phyloP scores from a whole-genome alignment of 352 stramenopile genomes.

The Blastocystis sp. region DNA sequence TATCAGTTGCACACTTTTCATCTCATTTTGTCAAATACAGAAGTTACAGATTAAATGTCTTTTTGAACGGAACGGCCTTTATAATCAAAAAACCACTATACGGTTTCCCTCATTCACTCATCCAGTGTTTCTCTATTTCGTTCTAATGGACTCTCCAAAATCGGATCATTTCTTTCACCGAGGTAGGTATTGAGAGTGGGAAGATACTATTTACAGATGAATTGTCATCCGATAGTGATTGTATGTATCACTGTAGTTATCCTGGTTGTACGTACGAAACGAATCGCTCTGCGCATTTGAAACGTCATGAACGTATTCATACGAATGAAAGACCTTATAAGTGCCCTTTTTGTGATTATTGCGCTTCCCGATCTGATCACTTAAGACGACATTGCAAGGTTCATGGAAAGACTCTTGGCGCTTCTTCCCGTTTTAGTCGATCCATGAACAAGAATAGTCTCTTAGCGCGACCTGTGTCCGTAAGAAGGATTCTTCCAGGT shows the following conservation, averaged over 20 bases:
- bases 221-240: constrained; percentile 60
- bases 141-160: background rate
- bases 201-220: background rate
- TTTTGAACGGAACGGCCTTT: background rate
- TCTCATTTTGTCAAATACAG: background rate
- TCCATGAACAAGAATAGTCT: background rate
- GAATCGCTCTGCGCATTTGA: constrained; percentile 52
- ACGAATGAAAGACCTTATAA: constrained; percentile 63
- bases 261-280: constrained; percentile 59
- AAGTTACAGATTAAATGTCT: background rate
- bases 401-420: constrained; percentile 9
- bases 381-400: constrained; percentile 49
- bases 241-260: constrained; percentile 64
- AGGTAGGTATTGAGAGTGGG: background rate
- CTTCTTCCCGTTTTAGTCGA: background rate
- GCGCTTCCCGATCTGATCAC: constrained; percentile 66
- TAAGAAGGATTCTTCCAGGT: background rate
- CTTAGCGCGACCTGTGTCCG: background rate
- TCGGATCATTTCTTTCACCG: background rate
- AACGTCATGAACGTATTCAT: constrained; percentile 61
- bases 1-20: too few species aligned
- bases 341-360: constrained; percentile 68
- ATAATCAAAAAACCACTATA: background rate
- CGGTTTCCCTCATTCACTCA: background rate
- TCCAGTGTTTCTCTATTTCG: constrained; percentile 13